Evolutionary conservation across 1,284 basidiomycete genomes (phyloP), one percentile per base, ranked within the genome.

Genomic region (Tranzscheliella williamsii): DNA sequence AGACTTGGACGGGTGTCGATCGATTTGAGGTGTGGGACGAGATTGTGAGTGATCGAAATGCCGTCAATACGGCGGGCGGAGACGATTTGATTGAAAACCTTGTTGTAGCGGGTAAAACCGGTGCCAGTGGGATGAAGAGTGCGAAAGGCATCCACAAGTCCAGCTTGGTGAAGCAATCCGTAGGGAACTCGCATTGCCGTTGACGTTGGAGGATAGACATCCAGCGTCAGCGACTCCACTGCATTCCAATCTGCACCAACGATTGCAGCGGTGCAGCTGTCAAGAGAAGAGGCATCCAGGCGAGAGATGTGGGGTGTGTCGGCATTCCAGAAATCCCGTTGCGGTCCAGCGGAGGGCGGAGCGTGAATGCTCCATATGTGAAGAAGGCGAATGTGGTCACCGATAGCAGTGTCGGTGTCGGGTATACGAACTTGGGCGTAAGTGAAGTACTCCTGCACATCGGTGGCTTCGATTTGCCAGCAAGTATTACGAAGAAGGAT

Each of bases 211-310:
- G 32, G 40, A 24, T 15, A 27, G 33, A 7, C 5, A 33, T 44
- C 34, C 20, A 31, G 20, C 16, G 12, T 26, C 13, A 24, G 16
- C 17, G 31, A 33, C 9, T 6, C 15, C 22, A 44, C 35, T 4
- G 35, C 27, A 17, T 44, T 44, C 42, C 42, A 44, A 27, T 44
- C 42, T 15, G 17, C 35, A 24, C 42, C 42, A 23, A 44, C 11
- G 6, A 44, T 36, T 3, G 27, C 35, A 3, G 26, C 34, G 8
- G 24, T 21, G 8, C 27, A 8, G 2, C 4, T 20, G 12, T 24
- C 11, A 5, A 13, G 9, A 1, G 9, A 27, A 12, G 26, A 17
- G 17, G 13, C 13, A n/a, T 42, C 22, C 8, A 42, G 21, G 7
- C 24, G 32, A 4, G 22, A 23, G 15, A 42, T 21, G 3, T 20